phyloP scores from a whole-genome alignment of 179 eudicot genomes.

The Carnegiea gigantea region DNA sequence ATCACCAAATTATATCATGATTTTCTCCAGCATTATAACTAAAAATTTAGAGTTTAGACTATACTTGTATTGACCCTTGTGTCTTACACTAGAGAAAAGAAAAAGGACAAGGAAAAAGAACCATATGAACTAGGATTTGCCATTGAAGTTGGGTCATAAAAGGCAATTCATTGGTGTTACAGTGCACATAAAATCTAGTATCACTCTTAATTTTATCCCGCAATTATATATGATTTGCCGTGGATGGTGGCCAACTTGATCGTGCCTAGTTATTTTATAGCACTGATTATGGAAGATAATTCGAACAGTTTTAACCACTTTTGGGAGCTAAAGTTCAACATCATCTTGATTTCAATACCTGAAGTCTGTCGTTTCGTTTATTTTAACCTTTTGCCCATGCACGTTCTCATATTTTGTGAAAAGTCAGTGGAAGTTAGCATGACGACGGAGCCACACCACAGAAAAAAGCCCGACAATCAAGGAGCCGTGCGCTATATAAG shows the following conservation, averaged over 20 bases:
- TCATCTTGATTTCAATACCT: background rate
- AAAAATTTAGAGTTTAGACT: too few relatives aligned
- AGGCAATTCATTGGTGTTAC: too few relatives aligned
- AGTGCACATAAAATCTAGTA: background rate
- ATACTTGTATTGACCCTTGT: too few relatives aligned
- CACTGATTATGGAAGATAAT: background rate
- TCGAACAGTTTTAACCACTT: background rate
- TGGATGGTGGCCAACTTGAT: background rate
- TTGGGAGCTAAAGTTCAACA: background rate
- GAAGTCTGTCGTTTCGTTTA: background rate
- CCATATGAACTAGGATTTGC: too few relatives aligned
- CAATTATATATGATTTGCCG: too few relatives aligned
- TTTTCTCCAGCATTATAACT: too few relatives aligned
- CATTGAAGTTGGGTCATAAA: too few relatives aligned
- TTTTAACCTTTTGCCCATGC: background rate
- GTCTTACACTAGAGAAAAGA: too few relatives aligned
- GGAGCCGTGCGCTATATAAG: background rate
- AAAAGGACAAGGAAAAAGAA: too few relatives aligned
- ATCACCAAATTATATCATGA: too few relatives aligned
- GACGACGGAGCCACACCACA: background rate
- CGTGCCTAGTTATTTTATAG: background rate
- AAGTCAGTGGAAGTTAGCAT: background rate
- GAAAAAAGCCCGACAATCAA: background rate
- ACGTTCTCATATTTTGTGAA: background rate
- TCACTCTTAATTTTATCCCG: too few relatives aligned